Evolutionary conservation across 805 yeast species (phyloP).

Genomic region (Kodamaea neixiangensis): DNA sequence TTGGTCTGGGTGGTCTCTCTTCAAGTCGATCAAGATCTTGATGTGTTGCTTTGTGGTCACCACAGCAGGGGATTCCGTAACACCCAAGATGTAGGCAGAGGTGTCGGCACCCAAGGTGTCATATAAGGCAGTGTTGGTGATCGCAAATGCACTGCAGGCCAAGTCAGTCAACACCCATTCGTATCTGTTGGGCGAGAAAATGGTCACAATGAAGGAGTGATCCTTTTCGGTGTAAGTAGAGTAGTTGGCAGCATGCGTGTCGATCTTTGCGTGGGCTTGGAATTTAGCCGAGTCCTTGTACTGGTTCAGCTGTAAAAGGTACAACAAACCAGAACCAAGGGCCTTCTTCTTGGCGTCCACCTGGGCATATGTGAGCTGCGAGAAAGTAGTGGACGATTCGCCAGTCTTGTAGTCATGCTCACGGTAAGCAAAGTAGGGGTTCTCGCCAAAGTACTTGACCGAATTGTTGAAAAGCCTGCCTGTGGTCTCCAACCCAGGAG

Average conservation of each 20-base stretch:
- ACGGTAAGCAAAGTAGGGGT: slow-evolving; percentile 20
- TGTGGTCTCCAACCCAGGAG: slow-evolving; percentile 22
- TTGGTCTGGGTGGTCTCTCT: slow-evolving; percentile 31
- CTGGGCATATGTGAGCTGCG: slow-evolving; percentile 17
- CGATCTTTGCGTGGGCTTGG: slow-evolving; percentile 25
- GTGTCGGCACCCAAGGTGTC: slow-evolving; percentile 42
- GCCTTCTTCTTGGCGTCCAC: slow-evolving; percentile 16
- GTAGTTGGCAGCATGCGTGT: slow-evolving; percentile 16
- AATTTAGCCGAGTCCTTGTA: slow-evolving; percentile 17
- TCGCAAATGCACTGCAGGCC: slow-evolving; percentile 32
- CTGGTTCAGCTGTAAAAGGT: slow-evolving; percentile 22
- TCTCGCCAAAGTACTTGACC: slow-evolving; percentile 14
- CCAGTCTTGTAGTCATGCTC: slow-evolving; percentile 21
- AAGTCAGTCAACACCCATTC: slow-evolving; percentile 43
- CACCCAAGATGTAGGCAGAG: slow-evolving; percentile 33
- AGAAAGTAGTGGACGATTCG: slow-evolving; percentile 16
- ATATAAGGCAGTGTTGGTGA: slow-evolving; percentile 42
- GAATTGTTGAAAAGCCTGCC: slow-evolving; percentile 19
- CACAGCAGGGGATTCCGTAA: slow-evolving; percentile 46
- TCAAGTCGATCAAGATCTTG: slow-evolving; percentile 46
- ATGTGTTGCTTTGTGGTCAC: slow-evolving; percentile 56
- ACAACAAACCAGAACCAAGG: slow-evolving; percentile 27
- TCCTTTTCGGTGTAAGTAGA: slow-evolving; percentile 19
- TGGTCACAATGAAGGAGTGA: slow-evolving; percentile 33
- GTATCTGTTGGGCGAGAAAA: slow-evolving; percentile 35